These are phyloP conservation scores for Oldenlandia corymbosa DNA, from an alignment of 257 asterid species.

Conservation along the genomic window DNA sequence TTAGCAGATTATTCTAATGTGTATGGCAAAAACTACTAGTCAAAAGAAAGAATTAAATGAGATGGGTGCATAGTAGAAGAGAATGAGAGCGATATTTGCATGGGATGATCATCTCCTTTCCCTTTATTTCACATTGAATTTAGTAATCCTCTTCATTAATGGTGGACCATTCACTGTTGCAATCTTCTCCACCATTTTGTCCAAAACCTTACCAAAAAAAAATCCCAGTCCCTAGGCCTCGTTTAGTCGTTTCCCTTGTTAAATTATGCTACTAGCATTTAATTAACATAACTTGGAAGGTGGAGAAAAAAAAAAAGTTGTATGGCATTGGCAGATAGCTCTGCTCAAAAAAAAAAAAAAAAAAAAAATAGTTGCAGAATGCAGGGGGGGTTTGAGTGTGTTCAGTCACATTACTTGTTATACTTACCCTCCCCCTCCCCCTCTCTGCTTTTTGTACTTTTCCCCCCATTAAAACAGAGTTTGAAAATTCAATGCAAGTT, in stretches of 20 bases:
- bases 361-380: too few species aligned
- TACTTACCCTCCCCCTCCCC: background rate
- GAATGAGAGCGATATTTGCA: background rate
- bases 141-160: background rate
- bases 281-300: constrained; percentile 25
- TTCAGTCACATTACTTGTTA: constrained; percentile 16
- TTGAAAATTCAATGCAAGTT: background rate
- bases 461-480: background rate
- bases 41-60: constrained; percentile 10
- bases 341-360: too few species aligned
- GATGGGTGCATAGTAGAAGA: background rate
- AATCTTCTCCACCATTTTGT: constrained; percentile 13
- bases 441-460: constrained; percentile 2
- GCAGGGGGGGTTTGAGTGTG: constrained; percentile 13
- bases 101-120: background rate
- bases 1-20: too few species aligned
- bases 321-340: background rate
- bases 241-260: too few species aligned
- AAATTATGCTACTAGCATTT: background rate
- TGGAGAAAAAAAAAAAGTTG: too few species aligned
- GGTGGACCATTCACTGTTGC: constrained; percentile 5
- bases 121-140: background rate
- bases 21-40: too few species aligned
- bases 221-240: constrained; percentile 15
- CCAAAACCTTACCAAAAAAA: constrained; percentile 1